Evolutionary conservation across 805 yeast species (phyloP).

Genomic region (Priceomyces medius): DNA sequence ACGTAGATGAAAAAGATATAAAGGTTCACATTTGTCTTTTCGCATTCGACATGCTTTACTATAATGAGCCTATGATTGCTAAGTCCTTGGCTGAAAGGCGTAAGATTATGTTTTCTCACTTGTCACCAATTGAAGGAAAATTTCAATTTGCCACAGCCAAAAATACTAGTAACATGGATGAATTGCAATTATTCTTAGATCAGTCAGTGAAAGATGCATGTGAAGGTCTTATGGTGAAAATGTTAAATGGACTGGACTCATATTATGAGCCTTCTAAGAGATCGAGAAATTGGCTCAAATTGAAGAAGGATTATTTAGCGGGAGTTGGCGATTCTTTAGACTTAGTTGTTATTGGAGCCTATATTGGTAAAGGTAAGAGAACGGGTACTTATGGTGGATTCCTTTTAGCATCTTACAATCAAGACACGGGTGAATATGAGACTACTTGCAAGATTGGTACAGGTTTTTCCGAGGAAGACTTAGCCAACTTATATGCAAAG

Average conservation of each 20-base stretch:
- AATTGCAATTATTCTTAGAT: constrained; percentile 80
- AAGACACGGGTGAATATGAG: constrained; percentile 89
- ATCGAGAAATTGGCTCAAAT: constrained; percentile 91
- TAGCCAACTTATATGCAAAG: constrained; percentile 56
- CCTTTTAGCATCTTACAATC: constrained; percentile 83
- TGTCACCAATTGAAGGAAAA: constrained; percentile 67
- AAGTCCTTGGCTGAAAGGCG: constrained; percentile 72
- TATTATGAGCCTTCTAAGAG: constrained; percentile 92
- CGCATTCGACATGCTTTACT: constrained; percentile 82
- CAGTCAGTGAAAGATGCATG: constrained; percentile 86
- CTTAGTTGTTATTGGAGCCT: constrained; percentile 91
- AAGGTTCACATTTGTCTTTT: constrained; percentile 89
- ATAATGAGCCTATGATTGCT: constrained; percentile 70
- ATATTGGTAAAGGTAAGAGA: constrained; percentile 89
- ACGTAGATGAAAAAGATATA: constrained; percentile 81
- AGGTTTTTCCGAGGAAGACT: constrained; percentile 84
- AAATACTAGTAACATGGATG: constrained; percentile 68
- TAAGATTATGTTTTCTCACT: constrained; percentile 51
- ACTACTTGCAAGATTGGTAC: constrained; percentile 97
- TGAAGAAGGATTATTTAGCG: constrained; percentile 90
- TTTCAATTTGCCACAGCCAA: constrained; percentile 76
- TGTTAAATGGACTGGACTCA: constrained; percentile 76
- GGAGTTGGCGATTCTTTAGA: constrained; percentile 97
- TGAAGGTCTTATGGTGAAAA: constrained; percentile 95
- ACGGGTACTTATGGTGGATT: constrained; percentile 96